Conservation (phyloP, 768 basidiomycete species). For the Agaricus bisporus region DNA sequence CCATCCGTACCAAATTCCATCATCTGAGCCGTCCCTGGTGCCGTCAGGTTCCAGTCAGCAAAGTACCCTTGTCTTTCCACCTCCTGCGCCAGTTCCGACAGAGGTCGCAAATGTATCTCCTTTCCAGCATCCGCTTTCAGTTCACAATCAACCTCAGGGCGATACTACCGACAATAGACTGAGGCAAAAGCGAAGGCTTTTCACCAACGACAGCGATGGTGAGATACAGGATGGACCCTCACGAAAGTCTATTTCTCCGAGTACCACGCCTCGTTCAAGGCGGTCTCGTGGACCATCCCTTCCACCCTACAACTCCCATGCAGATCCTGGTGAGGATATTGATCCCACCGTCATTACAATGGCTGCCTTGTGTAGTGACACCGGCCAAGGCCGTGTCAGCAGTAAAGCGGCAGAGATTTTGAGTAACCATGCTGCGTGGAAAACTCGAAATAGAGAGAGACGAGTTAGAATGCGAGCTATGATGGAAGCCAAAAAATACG, state of each 20-base stretch:
- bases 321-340: conserved; percentile 67
- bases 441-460: conserved; percentile 60
- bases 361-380: conserved; percentile 74
- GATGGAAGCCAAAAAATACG: conserved; percentile 76
- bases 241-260: conserved; percentile 19
- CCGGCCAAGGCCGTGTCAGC: conserved; percentile 73
- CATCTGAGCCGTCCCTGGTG: background rate
- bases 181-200: conserved; percentile 17
- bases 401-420: conserved; percentile 70
- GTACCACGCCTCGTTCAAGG: conserved; percentile 30
- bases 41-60: conserved; percentile 1
- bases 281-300: conserved; percentile 40
- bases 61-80: conserved; percentile 2
- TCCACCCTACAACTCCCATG: conserved; percentile 51
- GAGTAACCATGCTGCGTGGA: conserved; percentile 68
- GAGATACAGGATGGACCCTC: conserved; percentile 12
- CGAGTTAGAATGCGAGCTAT: conserved; percentile 52
- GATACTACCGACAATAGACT: background rate
- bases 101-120: background rate
- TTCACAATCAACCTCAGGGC: background rate
- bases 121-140: background rate
- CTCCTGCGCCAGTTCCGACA: background rate
- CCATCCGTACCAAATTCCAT: background rate
- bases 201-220: conserved; percentile 12
- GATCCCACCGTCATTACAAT: conserved; percentile 84